Evolutionary conservation across 73 alveolate genomes (phyloP), one percentile per base, ranked within the genome.

Genomic region (Stentor roeselii): DNA sequence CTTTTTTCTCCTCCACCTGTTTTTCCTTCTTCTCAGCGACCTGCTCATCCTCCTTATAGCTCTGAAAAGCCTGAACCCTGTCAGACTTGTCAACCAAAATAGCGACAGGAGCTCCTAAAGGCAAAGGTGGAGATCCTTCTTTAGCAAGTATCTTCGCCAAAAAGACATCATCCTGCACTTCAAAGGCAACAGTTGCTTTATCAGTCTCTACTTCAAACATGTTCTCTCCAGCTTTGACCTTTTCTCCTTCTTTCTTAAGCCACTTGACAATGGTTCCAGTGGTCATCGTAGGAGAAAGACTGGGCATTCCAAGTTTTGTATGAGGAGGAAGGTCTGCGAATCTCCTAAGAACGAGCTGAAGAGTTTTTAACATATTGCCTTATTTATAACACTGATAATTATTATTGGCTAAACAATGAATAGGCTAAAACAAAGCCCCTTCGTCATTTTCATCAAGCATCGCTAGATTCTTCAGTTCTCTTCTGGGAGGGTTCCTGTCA

Each of bases 241-340:
- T 38, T 39, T 95, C 98, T 3, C 98, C 99, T 60, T 84, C 96
- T 80, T 93, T 86, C 83, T 89, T 92, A 0, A 59, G 40, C 97
- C 97, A 95, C 76, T 92, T 89, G 38, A 93, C 94, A 32, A 95
- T 82, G 60, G 89, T 93, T 78, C 99, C 99, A 84, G 89, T 78
- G 3, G 82, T 96, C 99, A 95, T 95, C 0, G 99, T 95, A 3
- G 99, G 99, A 21, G 98, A 93, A 36, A 95, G 89, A 42, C 90
- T 87, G 6, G 99, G 99, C 90, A 95, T 87, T 15, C 93, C 92
- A 32, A 93, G 88, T 84, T 82, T 86, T 58, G 60, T 34, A 85
- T 92, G 93, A 30, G 39, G 84, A 41, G 93, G 93, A 3, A 82
- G 67, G 21, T 50, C 67, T 11, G 67, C 67, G 21, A 50, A 50